Evolutionary conservation across 176 grass and related monocot genomes (phyloP).

Genomic region (Phragmites australis): DNA sequence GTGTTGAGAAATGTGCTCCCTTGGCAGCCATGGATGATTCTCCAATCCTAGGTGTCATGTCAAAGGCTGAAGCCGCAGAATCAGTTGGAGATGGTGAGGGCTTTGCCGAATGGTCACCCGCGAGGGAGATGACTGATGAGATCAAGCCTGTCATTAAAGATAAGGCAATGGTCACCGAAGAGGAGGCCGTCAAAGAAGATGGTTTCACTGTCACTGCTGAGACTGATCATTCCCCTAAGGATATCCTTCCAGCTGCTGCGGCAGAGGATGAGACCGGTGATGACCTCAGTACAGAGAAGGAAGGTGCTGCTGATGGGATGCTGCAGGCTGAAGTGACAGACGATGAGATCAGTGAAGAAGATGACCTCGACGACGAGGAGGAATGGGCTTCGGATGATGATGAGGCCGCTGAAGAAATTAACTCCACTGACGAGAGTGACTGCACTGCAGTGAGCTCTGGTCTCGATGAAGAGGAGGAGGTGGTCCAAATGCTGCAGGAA

Average conservation of each 20-base stretch:
- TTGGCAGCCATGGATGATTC: conserved; percentile 43
- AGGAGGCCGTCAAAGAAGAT: conserved; percentile 24
- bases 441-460: neutral
- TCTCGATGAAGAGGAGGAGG: conserved; percentile 5
- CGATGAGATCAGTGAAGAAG: conserved; percentile 12
- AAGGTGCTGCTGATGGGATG: neutral
- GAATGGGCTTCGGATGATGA: conserved; percentile 14
- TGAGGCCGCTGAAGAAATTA: neutral
- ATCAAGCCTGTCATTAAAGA: neutral
- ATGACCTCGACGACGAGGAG: conserved; percentile 4
- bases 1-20: conserved; percentile 23
- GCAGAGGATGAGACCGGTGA: neutral
- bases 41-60: conserved; percentile 55
- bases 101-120: conserved; percentile 20
- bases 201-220: neutral
- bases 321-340: neutral
- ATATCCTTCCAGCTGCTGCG: neutral
- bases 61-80: conserved; percentile 21
- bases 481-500: neutral
- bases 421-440: neutral
- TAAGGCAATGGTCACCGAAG: conserved; percentile 9
- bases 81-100: conserved; percentile 21
- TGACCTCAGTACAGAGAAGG: neutral
- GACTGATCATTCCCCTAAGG: conserved; percentile 2
- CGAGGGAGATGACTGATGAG: conserved; percentile 31